Evolutionary conservation across 768 basidiomycete species (phyloP).

Genomic region (Hypholoma sublateritium): DNA sequence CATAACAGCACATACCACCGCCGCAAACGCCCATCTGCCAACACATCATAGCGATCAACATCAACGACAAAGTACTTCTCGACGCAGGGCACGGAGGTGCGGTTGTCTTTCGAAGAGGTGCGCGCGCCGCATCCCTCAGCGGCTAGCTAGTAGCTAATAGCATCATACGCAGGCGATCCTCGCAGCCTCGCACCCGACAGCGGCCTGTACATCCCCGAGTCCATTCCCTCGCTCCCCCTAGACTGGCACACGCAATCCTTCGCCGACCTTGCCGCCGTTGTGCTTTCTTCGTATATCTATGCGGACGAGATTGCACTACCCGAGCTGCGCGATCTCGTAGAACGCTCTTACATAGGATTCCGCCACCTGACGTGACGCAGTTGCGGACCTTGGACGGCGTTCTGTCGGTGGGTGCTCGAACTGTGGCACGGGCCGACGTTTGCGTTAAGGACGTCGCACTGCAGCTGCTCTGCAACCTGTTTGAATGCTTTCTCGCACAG

Average conservation of each 20-base stretch:
- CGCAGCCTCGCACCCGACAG: conserved; percentile 95
- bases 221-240: conserved; percentile 77
- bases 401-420: conserved; percentile 84
- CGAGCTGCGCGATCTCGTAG: conserved; percentile 74
- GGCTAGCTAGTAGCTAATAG: too few relatives aligned
- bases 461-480: conserved; percentile 93
- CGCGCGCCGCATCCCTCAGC: conserved; percentile 39
- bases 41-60: background rate
- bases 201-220: conserved; percentile 91
- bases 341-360: conserved; percentile 84
- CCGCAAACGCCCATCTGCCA: too few relatives aligned
- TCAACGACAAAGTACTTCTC: conserved; percentile 87
- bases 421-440: conserved; percentile 98
- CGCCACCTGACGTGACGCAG: conserved; percentile 84
- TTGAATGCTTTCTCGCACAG: conserved; percentile 89
- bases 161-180: conserved; percentile 74
- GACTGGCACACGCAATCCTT: conserved; percentile 83
- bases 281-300: conserved; percentile 89
- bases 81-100: conserved; percentile 77
- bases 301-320: conserved; percentile 69
- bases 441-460: conserved; percentile 99
- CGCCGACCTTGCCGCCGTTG: conserved; percentile 77
- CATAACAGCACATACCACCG: too few relatives aligned
- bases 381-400: conserved; percentile 66
- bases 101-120: conserved; percentile 92